phyloP scores from a whole-genome alignment of 495 filamentous ascomycete species.

The Daldinia bambusicola region DNA sequence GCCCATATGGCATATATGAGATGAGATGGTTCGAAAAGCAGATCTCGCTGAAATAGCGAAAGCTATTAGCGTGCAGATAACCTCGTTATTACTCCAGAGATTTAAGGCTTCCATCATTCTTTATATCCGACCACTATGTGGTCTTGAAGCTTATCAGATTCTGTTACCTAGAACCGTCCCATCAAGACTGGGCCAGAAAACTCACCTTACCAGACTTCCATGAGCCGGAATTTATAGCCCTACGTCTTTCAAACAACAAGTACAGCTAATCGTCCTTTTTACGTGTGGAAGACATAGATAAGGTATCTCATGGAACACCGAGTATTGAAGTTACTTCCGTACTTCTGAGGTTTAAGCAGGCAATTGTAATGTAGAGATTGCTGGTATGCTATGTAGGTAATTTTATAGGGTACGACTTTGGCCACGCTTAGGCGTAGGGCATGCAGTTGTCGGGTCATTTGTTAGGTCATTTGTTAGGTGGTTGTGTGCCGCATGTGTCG shows the following conservation, averaged over 20 bases:
- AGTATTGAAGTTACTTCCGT: too few species aligned
- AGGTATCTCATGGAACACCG: too few species aligned
- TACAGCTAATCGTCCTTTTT: too few species aligned
- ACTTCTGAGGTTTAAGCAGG: too few species aligned
- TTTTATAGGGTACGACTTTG: too few species aligned
- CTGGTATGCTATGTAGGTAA: too few species aligned
- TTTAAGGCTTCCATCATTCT: constrained; percentile 64
- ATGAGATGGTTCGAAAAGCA: constrained; percentile 58
- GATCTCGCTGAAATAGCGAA: constrained; percentile 58
- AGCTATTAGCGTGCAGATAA: constrained; percentile 65
- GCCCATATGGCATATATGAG: not conserved
- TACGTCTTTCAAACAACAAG: constrained; percentile 66
- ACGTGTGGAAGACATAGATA: too few species aligned
- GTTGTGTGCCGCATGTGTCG: too few species aligned
- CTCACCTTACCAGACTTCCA: constrained; percentile 60
- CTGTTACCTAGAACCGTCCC: constrained; percentile 56
- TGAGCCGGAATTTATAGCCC: constrained; percentile 54
- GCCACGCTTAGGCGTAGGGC: too few species aligned
- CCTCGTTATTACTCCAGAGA: constrained; percentile 61
- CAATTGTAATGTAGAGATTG: too few species aligned
- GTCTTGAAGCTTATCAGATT: constrained; percentile 58
- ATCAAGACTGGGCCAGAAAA: constrained; percentile 55
- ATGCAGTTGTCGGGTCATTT: too few species aligned
- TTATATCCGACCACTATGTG: constrained; percentile 51
- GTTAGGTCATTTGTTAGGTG: too few species aligned